Evolutionary conservation across 768 basidiomycete genomes (phyloP).

Genomic region (Amanita exitialis): DNA sequence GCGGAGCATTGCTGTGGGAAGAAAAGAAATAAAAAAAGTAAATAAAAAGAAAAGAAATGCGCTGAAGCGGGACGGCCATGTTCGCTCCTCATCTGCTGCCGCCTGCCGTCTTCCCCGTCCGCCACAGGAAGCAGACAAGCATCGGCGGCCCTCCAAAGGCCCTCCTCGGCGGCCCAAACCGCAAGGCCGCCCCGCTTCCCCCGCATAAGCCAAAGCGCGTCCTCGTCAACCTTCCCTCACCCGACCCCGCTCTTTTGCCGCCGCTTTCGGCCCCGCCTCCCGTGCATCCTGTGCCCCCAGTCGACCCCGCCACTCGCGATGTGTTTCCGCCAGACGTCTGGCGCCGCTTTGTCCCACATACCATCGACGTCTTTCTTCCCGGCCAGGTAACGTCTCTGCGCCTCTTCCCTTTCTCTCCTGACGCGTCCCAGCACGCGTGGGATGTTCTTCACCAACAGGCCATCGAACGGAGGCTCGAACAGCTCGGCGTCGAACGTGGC

Average conservation of each 20-base stretch:
- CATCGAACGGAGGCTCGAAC: conserved; percentile 77
- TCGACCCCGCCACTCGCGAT: conserved; percentile 36
- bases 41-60: conserved; percentile 12
- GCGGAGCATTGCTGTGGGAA: not conserved
- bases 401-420: conserved; percentile 8
- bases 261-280: not conserved
- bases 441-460: conserved; percentile 56
- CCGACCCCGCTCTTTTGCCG: not conserved
- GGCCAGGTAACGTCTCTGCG: conserved; percentile 45
- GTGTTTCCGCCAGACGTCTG: conserved; percentile 56
- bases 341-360: conserved; percentile 47
- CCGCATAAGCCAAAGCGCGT: conserved; percentile 58
- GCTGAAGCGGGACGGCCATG: conserved; percentile 27
- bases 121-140: conserved; percentile 62
- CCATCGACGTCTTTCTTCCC: conserved; percentile 75
- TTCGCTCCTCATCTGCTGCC: conserved; percentile 32
- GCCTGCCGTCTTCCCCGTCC: conserved; percentile 26
- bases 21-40: not conserved
- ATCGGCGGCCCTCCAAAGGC: conserved; percentile 88
- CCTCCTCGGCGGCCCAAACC: conserved; percentile 66
- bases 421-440: conserved; percentile 51
- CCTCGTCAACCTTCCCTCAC: conserved; percentile 51
- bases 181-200: conserved; percentile 66
- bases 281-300: conserved; percentile 12
- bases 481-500: conserved; percentile 67